Evolutionary conservation across 768 basidiomycete genomes (phyloP), one percentile per base, ranked within the genome.

Genomic region (Phallus indusiatus): DNA sequence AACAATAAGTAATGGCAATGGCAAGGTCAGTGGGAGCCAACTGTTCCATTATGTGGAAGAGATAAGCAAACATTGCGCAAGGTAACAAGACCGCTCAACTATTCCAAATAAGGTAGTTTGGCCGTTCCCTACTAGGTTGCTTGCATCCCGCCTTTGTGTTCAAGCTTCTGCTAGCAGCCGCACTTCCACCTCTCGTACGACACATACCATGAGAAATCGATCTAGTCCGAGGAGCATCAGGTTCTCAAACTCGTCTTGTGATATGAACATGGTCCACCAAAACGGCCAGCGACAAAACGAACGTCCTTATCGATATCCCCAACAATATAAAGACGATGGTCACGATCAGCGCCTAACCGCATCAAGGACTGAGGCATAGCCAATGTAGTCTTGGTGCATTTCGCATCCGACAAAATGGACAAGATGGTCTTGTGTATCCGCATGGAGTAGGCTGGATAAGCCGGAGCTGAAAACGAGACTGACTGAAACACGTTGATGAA

Each of bases 271-370:
- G 64, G 74, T 81, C 77, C 36, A 94, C 81, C 37, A 90, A 75
- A 2, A 77, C 74, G 1, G 86, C 85, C 7, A 92, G 80, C 48
- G 76, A 75, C 5, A 69, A 64, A 28, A 83, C n/a, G n/a, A n/a
- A n/a, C 76, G 1, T 60, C 67, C 10, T 54, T 52, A 60, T 78
- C 76, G 36, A 78, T 64, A 22, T 33, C 33, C 16, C 78, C 72
- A 18, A 81, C 77, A 57, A 86, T 85, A 69, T 85, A 96, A 46
- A 98, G 66, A 11, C 86, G 78, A 67, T 99, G 95, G 64, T 94
- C 88, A 0, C 90, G 83, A 67, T 96, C 94, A 0, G 89, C 93
- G 57, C 95, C 79, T 18, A 98, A 75, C 14, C 91, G 83, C 76
- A 94, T 83, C 63, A 96, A 69, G 75, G 94, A 96, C 67, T 93